Conservation (phyloP, 78 protist species). For the Tieghemostelium lacteum region DNA sequence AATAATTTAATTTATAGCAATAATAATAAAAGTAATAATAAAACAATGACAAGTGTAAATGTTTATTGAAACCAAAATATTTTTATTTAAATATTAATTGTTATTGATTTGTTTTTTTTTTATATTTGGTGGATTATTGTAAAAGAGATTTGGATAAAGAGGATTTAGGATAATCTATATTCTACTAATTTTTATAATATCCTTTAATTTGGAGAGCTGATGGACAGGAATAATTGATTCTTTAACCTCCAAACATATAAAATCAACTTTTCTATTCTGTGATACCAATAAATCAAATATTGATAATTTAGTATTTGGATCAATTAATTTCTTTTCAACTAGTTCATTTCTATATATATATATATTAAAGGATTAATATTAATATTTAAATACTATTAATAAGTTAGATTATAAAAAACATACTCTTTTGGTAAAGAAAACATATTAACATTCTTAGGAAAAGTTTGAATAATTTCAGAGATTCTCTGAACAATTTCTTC, state of each 20-base stretch:
- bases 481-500: constrained; percentile 42
- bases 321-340: background rate
- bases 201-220: too few species aligned
- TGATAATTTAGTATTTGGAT: constrained; percentile 15
- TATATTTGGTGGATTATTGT: too few species aligned
- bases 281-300: constrained; percentile 33
- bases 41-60: too few species aligned
- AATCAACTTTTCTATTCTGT: constrained; percentile 41
- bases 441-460: constrained; percentile 70
- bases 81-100: too few species aligned
- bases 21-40: too few species aligned
- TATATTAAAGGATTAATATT: background rate
- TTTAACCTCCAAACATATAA: constrained; percentile 48
- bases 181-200: too few species aligned
- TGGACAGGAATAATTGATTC: constrained; percentile 63
- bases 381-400: background rate
- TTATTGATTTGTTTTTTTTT: too few species aligned
- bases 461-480: constrained; percentile 64
- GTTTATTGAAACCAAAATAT: too few species aligned
- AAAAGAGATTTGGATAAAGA: too few species aligned
- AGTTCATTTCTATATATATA: background rate
- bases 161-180: too few species aligned
- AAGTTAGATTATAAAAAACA: background rate
- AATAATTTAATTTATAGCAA: too few species aligned
- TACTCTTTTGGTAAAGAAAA: constrained; percentile 37